A percentile compares a stretch with the other conserved stretches of the same genome.
These are phyloP conservation scores for Hymenoscyphus occultus DNA, from an alignment of 2,329 filamentous ascomycete genomes.

Conservation along the genomic window DNA sequence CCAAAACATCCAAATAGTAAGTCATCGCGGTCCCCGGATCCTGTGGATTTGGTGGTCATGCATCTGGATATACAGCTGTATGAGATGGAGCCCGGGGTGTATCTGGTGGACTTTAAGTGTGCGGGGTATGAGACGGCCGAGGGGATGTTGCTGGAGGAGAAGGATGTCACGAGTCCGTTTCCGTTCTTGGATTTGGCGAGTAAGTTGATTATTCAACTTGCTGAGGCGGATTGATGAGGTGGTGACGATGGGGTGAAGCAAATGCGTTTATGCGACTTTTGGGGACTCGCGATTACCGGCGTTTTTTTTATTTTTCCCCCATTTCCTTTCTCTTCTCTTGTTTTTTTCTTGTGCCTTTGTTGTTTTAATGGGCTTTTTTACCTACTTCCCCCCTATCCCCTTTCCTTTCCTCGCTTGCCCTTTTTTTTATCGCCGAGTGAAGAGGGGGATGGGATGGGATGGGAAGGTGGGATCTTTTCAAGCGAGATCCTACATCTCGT, in stretches of 20 bases:
- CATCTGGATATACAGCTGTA: constrained; percentile 97
- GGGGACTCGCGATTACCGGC: not conserved
- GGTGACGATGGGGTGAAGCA: not conserved
- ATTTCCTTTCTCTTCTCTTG: not conserved
- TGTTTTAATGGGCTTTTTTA: not conserved
- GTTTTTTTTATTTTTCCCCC: not conserved
- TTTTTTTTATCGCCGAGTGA: not conserved
- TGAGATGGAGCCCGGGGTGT: constrained; percentile 87
- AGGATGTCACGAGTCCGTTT: constrained; percentile 92
- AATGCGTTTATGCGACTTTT: too few species aligned
- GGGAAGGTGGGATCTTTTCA: not conserved
- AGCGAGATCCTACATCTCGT: too few species aligned
- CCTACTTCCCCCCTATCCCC: too few species aligned
- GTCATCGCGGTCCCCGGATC: constrained; percentile 13
- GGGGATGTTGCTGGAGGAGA: constrained; percentile 78
- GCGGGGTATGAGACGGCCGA: constrained; percentile 85
- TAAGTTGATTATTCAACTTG: constrained; percentile 87
- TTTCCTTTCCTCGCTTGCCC: too few species aligned
- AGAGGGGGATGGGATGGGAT: not conserved
- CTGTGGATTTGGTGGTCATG: constrained; percentile 62
- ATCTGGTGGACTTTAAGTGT: constrained; percentile 97
- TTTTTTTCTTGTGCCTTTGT: not conserved
- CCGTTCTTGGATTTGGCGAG: constrained; percentile 94
- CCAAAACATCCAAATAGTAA: constrained; percentile 12
- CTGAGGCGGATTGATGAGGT: constrained; percentile 62